These are phyloP conservation scores for Amphichorda felina DNA, from an alignment of 2,329 filamentous ascomycete genomes.

Conservation along the genomic window DNA sequence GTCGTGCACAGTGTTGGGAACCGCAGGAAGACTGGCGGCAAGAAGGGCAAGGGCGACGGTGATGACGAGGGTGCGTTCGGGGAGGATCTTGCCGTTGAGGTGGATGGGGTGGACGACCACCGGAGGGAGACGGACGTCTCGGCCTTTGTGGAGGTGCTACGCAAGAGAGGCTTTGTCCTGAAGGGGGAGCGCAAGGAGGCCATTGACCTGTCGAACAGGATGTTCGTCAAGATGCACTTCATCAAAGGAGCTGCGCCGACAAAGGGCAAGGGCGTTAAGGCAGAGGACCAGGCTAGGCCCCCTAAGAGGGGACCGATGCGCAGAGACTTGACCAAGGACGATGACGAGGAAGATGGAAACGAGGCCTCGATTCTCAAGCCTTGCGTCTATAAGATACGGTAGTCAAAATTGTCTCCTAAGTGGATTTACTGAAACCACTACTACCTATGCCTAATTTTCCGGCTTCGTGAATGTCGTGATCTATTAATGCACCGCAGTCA, in stretches of 20 bases:
- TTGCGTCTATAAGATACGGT: constrained; percentile 89
- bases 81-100: constrained; percentile 53
- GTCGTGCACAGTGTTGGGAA: constrained; percentile 63
- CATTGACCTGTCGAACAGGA: constrained; percentile 81
- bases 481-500: too few species aligned
- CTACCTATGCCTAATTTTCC: too few species aligned
- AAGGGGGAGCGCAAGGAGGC: constrained; percentile 48
- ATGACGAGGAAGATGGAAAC: constrained; percentile 49
- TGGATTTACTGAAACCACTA: too few species aligned
- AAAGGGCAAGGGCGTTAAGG: constrained; percentile 59
- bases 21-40: constrained; percentile 29
- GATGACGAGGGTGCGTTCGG: constrained; percentile 37
- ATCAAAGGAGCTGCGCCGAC: constrained; percentile 67
- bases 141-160: constrained; percentile 75
- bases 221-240: constrained; percentile 98
- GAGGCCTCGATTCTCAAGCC: constrained; percentile 69
- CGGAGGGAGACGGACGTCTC: constrained; percentile 73
- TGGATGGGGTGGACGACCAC: constrained; percentile 53
- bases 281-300: constrained; percentile 41
- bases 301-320: constrained; percentile 43
- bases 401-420: background rate
- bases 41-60: constrained; percentile 30
- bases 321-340: constrained; percentile 36
- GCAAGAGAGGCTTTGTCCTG: constrained; percentile 73
- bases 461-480: background rate